phyloP scores from a whole-genome alignment of 495 filamentous ascomycete species.

The Corynascus novoguineensis region DNA sequence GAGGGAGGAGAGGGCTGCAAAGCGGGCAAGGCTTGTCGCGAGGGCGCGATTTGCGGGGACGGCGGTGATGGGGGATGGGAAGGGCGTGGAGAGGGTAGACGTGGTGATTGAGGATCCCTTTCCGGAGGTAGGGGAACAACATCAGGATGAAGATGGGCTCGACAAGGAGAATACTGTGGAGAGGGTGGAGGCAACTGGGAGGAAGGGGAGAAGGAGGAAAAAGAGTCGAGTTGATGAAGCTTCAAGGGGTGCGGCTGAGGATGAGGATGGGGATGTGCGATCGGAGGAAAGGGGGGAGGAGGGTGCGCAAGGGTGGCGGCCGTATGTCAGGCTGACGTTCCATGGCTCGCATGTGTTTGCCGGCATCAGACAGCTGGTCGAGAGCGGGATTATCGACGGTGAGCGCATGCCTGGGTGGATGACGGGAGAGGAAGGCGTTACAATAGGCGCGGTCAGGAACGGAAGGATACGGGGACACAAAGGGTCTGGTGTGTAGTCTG shows the following conservation, averaged over 20 bases:
- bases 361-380: constrained; percentile 69
- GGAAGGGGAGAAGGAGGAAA: constrained; percentile 11
- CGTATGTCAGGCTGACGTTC: constrained; percentile 60
- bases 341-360: constrained; percentile 75
- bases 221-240: constrained; percentile 30
- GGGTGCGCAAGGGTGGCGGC: constrained; percentile 38
- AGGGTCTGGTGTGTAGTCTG: constrained; percentile 41
- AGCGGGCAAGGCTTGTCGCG: constrained; percentile 44
- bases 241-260: constrained; percentile 18
- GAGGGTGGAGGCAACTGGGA: not conserved
- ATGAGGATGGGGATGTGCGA: constrained; percentile 28
- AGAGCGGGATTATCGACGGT: constrained; percentile 65
- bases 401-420: constrained; percentile 83
- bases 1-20: constrained; percentile 34
- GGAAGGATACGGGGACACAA: constrained; percentile 53
- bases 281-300: constrained; percentile 22
- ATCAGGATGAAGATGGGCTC: constrained; percentile 28
- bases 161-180: too few relatives aligned
- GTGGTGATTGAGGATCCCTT: constrained; percentile 54
- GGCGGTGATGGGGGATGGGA: constrained; percentile 47
- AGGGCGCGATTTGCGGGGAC: constrained; percentile 52
- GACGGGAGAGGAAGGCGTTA: constrained; percentile 80
- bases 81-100: constrained; percentile 56
- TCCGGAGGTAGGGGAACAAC: constrained; percentile 35
- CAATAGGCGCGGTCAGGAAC: constrained; percentile 57